These are phyloP conservation scores for Candida sanyaensis DNA, from an alignment of 1,139 yeast genomes.

Conservation along the genomic window DNA sequence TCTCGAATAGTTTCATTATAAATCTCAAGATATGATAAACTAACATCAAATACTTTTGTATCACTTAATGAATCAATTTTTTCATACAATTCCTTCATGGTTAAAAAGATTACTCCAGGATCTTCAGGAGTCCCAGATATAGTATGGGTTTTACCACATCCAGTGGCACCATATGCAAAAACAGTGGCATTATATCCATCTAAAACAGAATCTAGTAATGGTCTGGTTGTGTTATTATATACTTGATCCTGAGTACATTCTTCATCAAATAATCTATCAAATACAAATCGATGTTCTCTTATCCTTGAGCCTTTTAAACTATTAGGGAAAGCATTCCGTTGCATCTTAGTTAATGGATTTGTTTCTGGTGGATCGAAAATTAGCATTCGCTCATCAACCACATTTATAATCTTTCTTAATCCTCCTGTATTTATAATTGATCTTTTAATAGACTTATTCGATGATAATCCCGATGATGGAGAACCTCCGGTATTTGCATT, in stretches of 20 bases:
- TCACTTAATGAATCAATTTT: conserved; percentile 58
- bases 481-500: conserved; percentile 1
- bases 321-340: conserved; percentile 56
- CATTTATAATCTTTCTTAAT: conserved; percentile 72
- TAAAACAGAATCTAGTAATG: conserved; percentile 70
- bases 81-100: conserved; percentile 74
- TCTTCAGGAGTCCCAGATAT: conserved; percentile 71
- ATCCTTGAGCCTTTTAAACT: conserved; percentile 38
- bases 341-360: conserved; percentile 66
- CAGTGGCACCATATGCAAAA: conserved; percentile 89
- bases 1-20: conserved; percentile 90
- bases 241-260: conserved; percentile 66
- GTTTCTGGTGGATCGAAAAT: conserved; percentile 86
- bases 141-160: conserved; percentile 97
- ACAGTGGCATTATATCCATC: conserved; percentile 91
- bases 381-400: conserved; percentile 86
- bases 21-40: conserved; percentile 78
- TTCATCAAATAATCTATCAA: conserved; percentile 77
- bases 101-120: conserved; percentile 81
- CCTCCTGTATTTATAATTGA: conserved; percentile 42
- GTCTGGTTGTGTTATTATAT: conserved; percentile 65
- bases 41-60: conserved; percentile 58
- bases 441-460: conserved; percentile 6
- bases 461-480: conserved; percentile 5
- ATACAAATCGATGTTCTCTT: conserved; percentile 78